Percentiles rank a stretch among this genome's conserved stretches.
phyloP scores from a whole-genome alignment of 1,284 basidiomycete species.

The Mycena citricolor region DNA sequence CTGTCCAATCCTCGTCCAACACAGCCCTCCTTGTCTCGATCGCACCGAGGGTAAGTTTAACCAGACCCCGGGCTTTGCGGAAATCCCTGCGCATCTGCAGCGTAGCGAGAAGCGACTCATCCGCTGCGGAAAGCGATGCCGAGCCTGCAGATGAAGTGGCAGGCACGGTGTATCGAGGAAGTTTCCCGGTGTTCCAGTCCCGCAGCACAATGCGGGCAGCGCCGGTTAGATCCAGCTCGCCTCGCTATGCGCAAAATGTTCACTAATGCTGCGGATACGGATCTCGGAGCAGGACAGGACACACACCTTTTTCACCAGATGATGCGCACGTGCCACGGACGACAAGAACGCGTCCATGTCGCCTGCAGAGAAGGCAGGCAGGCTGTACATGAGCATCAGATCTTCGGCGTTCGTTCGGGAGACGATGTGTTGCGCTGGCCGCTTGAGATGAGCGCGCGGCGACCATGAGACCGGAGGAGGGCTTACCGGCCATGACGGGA shows the following conservation, averaged over 20 bases:
- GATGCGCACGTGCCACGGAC: slow-evolving; percentile 77
- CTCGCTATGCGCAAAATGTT: slow-evolving; percentile 65
- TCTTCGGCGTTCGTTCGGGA: slow-evolving; percentile 75
- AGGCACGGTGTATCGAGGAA: slow-evolving; percentile 77
- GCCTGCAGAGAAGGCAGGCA: slow-evolving; percentile 80
- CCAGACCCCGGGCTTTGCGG: slow-evolving; percentile 57
- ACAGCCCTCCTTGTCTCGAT: slow-evolving; percentile 55
- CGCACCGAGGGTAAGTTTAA: slow-evolving; percentile 52
- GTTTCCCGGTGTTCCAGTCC: slow-evolving; percentile 85
- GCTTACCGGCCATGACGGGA: slow-evolving; percentile 72
- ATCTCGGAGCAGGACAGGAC: slow-evolving; percentile 5
- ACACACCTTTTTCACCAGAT: slow-evolving; percentile 79
- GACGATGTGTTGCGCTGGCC: slow-evolving; percentile 73
- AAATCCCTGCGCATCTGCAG: slow-evolving; percentile 63
- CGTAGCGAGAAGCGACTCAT: slow-evolving; percentile 46
- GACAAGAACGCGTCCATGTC: slow-evolving; percentile 79
- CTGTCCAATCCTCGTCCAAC: slow-evolving; percentile 61
- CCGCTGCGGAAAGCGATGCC: slow-evolving; percentile 39
- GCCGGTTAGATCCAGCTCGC: slow-evolving; percentile 73
- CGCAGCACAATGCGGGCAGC: slow-evolving; percentile 84
- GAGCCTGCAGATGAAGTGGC: slow-evolving; percentile 37
- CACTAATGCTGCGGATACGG: slow-evolving; percentile 9
- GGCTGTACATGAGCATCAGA: slow-evolving; percentile 84
- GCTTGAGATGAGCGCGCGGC: too few species aligned
- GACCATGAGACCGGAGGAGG: too few species aligned